Percentiles rank a stretch among this genome's conserved stretches.
Evolutionary conservation across 768 basidiomycete genomes (phyloP).

Genomic region (Coprinellus aureogranulatus): DNA sequence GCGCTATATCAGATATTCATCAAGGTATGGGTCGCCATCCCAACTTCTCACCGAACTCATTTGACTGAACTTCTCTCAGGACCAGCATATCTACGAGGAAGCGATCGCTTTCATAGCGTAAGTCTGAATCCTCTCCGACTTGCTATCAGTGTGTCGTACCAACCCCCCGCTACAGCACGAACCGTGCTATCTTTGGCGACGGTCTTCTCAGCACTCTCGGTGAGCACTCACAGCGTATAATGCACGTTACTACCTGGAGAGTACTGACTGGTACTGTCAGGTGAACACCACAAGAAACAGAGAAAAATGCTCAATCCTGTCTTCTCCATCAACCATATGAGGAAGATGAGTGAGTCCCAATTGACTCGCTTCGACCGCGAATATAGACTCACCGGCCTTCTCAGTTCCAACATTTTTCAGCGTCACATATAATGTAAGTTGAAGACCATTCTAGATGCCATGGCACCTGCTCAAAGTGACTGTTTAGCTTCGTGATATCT

Average conservation of each 20-base stretch:
- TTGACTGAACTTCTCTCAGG: slow-evolving; percentile 17
- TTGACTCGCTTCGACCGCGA: neutral
- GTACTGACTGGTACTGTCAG: slow-evolving; percentile 16
- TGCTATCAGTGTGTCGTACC: neutral
- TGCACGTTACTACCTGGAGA: no score
- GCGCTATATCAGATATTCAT: slow-evolving; percentile 44
- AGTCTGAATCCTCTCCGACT: neutral
- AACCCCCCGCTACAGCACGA: slow-evolving; percentile 5
- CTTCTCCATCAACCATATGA: slow-evolving; percentile 34
- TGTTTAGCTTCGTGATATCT: slow-evolving; percentile 25
- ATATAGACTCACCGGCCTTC: neutral
- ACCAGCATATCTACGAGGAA: slow-evolving; percentile 24
- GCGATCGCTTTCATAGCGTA: slow-evolving; percentile 4
- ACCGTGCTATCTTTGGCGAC: slow-evolving; percentile 2
- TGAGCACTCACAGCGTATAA: no score
- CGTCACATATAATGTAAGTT: slow-evolving; percentile 29
- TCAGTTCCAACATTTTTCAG: slow-evolving; percentile 34
- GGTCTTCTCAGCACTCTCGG: slow-evolving; percentile 1
- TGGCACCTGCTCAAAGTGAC: no score
- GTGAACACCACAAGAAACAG: slow-evolving; percentile 40
- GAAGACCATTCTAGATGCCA: no score
- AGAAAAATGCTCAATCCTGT: slow-evolving; percentile 37
- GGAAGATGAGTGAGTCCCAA: slow-evolving; percentile 28
- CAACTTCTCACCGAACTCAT: neutral
- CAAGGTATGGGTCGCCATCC: slow-evolving; percentile 20